Percentiles rank a stretch among this genome's conserved stretches.
Conservation (phyloP, 179 eudicot genomes). For the Beta corolliflora region DNA sequence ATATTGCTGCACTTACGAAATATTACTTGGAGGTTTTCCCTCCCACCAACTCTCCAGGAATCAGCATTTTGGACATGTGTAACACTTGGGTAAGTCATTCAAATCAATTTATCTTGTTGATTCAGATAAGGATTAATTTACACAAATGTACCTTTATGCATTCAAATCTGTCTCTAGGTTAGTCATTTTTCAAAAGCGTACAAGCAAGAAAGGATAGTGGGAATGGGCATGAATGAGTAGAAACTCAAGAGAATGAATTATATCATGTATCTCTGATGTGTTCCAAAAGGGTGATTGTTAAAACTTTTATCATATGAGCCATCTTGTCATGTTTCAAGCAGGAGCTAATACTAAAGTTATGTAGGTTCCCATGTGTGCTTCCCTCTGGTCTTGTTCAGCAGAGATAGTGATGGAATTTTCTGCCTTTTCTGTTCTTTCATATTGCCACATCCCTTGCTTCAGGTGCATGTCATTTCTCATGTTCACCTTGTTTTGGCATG, state of each 20-base stretch:
- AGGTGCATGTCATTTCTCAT: too few species aligned
- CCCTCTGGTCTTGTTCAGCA: conserved; percentile 89
- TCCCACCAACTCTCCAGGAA: conserved; percentile 77
- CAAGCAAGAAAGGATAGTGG: conserved; percentile 81
- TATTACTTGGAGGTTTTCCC: conserved; percentile 85
- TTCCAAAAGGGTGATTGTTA: conserved; percentile 61
- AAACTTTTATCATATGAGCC: neutral
- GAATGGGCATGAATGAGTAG: conserved; percentile 93
- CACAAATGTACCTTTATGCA: conserved; percentile 9
- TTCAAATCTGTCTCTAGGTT: conserved; percentile 53
- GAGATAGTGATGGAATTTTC: conserved; percentile 69
- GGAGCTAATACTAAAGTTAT: conserved; percentile 3
- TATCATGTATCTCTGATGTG: too few species aligned
- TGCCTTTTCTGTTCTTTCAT: too few species aligned
- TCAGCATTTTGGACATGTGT: conserved; percentile 89
- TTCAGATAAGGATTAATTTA: neutral
- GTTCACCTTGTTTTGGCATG: too few species aligned
- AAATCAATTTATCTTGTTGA: neutral
- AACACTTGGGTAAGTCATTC: conserved; percentile 87
- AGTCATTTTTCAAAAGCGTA: conserved; percentile 91
- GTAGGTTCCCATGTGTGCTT: conserved; percentile 86
- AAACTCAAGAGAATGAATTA: conserved; percentile 88
- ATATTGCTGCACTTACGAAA: conserved; percentile 85
- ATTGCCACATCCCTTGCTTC: too few species aligned
- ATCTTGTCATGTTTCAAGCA: neutral